phyloP scores from a whole-genome alignment of 768 basidiomycete genomes.

The Amanita pseudoporphyria region DNA sequence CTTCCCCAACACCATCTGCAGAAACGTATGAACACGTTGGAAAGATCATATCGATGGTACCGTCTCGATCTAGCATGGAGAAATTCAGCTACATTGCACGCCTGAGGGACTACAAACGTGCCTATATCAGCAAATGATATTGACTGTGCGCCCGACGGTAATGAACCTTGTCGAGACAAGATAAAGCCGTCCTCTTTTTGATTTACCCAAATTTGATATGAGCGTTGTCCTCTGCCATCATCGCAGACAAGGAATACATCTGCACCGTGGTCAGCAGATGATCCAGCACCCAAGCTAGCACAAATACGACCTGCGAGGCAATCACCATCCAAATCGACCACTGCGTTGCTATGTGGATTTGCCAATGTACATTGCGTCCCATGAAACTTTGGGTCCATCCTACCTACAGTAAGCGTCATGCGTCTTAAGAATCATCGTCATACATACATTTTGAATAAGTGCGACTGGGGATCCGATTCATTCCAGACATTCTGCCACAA shows the following conservation, averaged over 20 bases:
- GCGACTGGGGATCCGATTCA: slow-evolving; percentile 35
- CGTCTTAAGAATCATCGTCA: neutral
- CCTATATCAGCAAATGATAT: slow-evolving; percentile 90
- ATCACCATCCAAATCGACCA: slow-evolving; percentile 91
- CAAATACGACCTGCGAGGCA: slow-evolving; percentile 71
- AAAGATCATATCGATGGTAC: slow-evolving; percentile 93
- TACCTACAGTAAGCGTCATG: slow-evolving; percentile 17
- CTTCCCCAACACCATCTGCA: slow-evolving; percentile 58
- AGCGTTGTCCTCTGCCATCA: slow-evolving; percentile 43
- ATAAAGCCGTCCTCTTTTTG: slow-evolving; percentile 67
- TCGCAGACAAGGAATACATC: slow-evolving; percentile 89
- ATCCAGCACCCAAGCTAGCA: neutral
- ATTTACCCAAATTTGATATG: slow-evolving; percentile 91
- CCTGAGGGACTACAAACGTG: slow-evolving; percentile 21
- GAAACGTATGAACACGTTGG: slow-evolving; percentile 74
- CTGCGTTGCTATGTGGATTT: slow-evolving; percentile 90
- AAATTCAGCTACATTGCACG: slow-evolving; percentile 3
- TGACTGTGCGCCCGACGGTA: slow-evolving; percentile 70
- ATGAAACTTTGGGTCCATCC: slow-evolving; percentile 48
- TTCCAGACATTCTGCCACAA: slow-evolving; percentile 84
- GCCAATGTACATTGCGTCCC: slow-evolving; percentile 66
- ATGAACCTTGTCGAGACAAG: slow-evolving; percentile 51
- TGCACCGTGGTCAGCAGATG: slow-evolving; percentile 16
- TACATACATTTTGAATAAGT: slow-evolving; percentile 62
- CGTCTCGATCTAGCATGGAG: slow-evolving; percentile 67